Evolutionary conservation across 2,329 filamentous ascomycete genomes (phyloP).

Genomic region (Aspergillus melleus): DNA sequence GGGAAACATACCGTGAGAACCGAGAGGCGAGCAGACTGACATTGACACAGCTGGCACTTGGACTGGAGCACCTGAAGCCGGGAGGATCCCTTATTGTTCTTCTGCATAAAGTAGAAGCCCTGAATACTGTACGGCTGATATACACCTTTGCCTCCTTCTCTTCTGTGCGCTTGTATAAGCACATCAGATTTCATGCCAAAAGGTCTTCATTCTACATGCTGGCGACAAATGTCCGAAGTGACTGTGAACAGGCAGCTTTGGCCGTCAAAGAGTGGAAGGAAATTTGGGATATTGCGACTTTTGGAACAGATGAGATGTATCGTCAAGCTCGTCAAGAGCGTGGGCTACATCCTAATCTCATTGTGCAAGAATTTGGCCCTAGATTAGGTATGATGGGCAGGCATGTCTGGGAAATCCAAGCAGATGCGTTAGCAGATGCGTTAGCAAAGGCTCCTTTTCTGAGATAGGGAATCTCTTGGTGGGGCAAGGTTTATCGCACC

Average conservation of each 20-base stretch:
- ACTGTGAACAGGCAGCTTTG: constrained; percentile 29
- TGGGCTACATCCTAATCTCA: constrained; percentile 18
- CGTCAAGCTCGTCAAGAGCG: neutral
- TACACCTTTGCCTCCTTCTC: constrained; percentile 46
- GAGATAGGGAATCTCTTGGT: neutral
- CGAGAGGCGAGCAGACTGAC: constrained; percentile 43
- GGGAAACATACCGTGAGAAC: constrained; percentile 32
- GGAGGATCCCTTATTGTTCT: constrained; percentile 56
- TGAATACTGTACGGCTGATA: constrained; percentile 40
- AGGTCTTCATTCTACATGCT: constrained; percentile 57
- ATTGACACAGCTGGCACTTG: constrained; percentile 43
- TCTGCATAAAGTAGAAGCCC: constrained; percentile 50
- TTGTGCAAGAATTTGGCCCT: constrained; percentile 40
- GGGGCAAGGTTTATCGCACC: no score
- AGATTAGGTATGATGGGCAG: constrained; percentile 32
- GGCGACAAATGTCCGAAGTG: constrained; percentile 43
- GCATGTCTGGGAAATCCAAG: constrained; percentile 33
- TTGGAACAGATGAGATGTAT: constrained; percentile 32
- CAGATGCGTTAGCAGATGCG: constrained; percentile 9
- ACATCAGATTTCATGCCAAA: constrained; percentile 38
- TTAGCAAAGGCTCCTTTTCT: constrained; percentile 7
- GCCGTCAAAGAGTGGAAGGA: constrained; percentile 41
- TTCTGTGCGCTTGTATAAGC: constrained; percentile 48
- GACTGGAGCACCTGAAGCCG: constrained; percentile 45
- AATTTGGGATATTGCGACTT: constrained; percentile 26